These are phyloP conservation scores for Wilcoxina mikolae DNA, from an alignment of 495 filamentous ascomycete species.

Conservation along the genomic window DNA sequence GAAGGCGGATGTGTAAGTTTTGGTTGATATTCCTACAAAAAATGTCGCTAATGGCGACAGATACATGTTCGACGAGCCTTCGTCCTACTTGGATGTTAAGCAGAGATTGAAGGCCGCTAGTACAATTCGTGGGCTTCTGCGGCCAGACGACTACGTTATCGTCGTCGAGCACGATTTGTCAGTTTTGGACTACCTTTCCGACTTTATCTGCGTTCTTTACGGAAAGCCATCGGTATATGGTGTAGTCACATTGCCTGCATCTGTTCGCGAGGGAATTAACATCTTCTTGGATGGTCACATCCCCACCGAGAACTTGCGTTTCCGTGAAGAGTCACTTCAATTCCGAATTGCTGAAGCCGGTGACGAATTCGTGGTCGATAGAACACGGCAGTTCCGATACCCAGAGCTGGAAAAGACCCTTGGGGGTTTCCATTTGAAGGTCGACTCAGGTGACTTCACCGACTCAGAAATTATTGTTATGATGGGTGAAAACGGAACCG, in stretches of 20 bases:
- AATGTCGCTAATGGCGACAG: conserved; percentile 30
- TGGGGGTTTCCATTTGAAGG: conserved; percentile 67
- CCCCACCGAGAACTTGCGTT: conserved; percentile 94
- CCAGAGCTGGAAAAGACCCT: conserved; percentile 88
- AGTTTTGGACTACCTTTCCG: conserved; percentile 92
- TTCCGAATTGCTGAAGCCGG: conserved; percentile 89
- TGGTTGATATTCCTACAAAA: background rate
- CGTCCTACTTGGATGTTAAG: conserved; percentile 96
- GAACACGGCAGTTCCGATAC: conserved; percentile 69
- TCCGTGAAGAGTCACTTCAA: conserved; percentile 90
- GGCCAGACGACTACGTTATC: conserved; percentile 87
- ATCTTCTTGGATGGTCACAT: conserved; percentile 98
- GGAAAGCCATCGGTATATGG: conserved; percentile 89
- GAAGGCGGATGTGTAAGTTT: conserved; percentile 74
- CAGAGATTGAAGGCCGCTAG: conserved; percentile 84
- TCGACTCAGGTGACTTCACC: conserved; percentile 77
- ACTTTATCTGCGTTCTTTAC: conserved; percentile 95
- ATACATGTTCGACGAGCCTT: conserved; percentile 99
- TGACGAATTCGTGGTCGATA: conserved; percentile 80
- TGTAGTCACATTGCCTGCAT: conserved; percentile 92
- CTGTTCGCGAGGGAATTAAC: conserved; percentile 98
- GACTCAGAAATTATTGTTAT: conserved; percentile 98
- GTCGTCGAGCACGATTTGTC: conserved; percentile 98
- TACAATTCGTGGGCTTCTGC: conserved; percentile 76
- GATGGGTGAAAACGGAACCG: conserved; percentile 97